A percentile compares a stretch with the other conserved stretches of the same genome.
Evolutionary conservation across 208 protist genomes (phyloP).

Genomic region (Spongospora subterranea): DNA sequence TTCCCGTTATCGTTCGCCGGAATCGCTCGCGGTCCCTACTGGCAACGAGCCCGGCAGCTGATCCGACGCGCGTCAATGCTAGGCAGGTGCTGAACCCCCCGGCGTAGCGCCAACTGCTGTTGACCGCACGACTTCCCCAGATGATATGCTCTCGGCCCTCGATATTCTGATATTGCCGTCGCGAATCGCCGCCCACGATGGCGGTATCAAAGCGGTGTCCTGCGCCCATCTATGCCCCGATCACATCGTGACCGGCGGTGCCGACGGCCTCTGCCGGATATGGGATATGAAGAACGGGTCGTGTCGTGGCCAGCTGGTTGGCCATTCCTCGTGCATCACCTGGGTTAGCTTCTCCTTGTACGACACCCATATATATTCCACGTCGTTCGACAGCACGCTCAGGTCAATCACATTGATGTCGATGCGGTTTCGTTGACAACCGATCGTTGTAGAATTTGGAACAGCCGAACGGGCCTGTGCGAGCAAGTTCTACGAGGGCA

Average conservation of each 20-base stretch:
- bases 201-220: not conserved
- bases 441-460: not conserved
- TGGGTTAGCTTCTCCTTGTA: slow-evolving; percentile 39
- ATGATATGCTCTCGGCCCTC: not conserved
- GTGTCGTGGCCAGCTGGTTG: not conserved
- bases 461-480: slow-evolving; percentile 4
- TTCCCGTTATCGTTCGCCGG: slow-evolving; percentile 54
- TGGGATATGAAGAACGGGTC: slow-evolving; percentile 31
- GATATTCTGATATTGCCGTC: slow-evolving; percentile 37
- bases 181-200: slow-evolving; percentile 28
- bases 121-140: not conserved
- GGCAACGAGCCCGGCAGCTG: slow-evolving; percentile 18
- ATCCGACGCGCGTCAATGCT: slow-evolving; percentile 18
- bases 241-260: slow-evolving; percentile 12
- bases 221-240: not conserved
- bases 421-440: not conserved
- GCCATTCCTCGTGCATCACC: slow-evolving; percentile 42
- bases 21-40: slow-evolving; percentile 32
- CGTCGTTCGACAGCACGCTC: slow-evolving; percentile 54
- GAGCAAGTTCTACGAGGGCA: slow-evolving; percentile 78
- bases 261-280: slow-evolving; percentile 49
- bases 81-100: not conserved
- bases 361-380: slow-evolving; percentile 41
- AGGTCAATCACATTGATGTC: not conserved
- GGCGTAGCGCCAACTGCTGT: not conserved